Base-by-base conservation (phyloP, 2,329 filamentous ascomycete genomes). In the Parastagonospora avenae region DNA sequence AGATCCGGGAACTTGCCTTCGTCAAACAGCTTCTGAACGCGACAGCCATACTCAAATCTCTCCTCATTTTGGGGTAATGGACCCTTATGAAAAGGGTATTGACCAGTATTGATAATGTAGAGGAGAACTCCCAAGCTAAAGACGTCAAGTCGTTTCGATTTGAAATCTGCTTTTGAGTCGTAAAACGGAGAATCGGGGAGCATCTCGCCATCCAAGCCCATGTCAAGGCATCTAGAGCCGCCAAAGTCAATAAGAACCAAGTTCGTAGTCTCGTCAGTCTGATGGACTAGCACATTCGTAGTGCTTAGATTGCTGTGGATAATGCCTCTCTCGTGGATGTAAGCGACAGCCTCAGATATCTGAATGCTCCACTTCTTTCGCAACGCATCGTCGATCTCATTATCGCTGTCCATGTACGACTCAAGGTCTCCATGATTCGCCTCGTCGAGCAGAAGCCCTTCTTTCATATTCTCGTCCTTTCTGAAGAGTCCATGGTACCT, bases 221-320 rank as follows among this genome's bases (percentile, higher is more conserved):
- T 48, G 19, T 37, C 49, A 8, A n/a, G 10, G 43, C 52, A 59
- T 53, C 32, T 50, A 32, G 49, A 55, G 46, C 49, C 46, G 10
- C 55, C 49, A 51, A 59, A 59, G 31, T 59, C 49, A n/a, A 46
- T 43, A 19, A 59, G 55, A 43, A 53, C n/a, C 32, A 53, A 36
- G n/a, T 58, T 48, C 37, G 36, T n/a, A 43, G 6, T 49, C 19
- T 45, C 12, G 24, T 38, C 29, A 19, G 48, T 42, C 12, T 42
- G 33, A 38, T 55, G 46, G n/a, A 59, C 46, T 51, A 59, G 52
- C 8, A 55, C 16, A 45, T 59, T 59, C 14, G 39, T 44, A 11
- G 41, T 52, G 46, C 55, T 39, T 8, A 59, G 30, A 43, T 59
- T 55, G n/a, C 43, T 52, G 42, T 58, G 48, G 33, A 55, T 48